phyloP scores from a whole-genome alignment of 2,329 filamentous ascomycete species.

The Scedosporium dehoogii region DNA sequence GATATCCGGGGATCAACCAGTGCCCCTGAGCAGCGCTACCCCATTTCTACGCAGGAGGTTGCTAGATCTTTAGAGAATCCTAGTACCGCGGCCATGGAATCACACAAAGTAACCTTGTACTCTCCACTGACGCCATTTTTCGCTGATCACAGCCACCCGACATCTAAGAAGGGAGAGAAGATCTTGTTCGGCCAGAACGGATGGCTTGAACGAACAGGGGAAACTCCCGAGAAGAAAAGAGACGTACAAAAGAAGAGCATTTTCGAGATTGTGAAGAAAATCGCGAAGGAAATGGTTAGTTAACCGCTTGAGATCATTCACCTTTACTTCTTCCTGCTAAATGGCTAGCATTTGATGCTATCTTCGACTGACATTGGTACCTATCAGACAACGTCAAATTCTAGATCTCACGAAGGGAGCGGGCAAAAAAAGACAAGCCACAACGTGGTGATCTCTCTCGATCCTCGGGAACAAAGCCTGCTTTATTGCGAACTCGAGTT shows the following conservation, averaged over 20 bases:
- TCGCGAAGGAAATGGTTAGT: conserved; percentile 44
- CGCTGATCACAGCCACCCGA: conserved; percentile 25
- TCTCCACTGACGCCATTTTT: conserved; percentile 35
- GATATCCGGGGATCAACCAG: no score
- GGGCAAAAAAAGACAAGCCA: conserved; percentile 17
- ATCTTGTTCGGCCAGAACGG: conserved; percentile 44
- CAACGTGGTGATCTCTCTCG: conserved; percentile 37
- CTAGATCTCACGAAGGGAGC: conserved; percentile 20
- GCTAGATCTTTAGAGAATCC: background rate
- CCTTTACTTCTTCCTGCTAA: background rate
- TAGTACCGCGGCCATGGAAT: background rate
- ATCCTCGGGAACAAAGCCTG: conserved; percentile 46
- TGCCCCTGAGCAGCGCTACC: no score
- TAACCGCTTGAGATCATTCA: background rate
- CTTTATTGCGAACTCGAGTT: conserved; percentile 51
- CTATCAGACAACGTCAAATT: conserved; percentile 14
- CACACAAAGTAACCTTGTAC: conserved; percentile 20
- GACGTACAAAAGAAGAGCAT: conserved; percentile 31
- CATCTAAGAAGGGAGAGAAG: conserved; percentile 34
- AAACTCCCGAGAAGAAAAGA: conserved; percentile 13
- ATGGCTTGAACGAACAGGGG: conserved; percentile 40
- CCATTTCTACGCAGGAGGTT: no score
- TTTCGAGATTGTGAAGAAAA: conserved; percentile 38
- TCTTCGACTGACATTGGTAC: conserved; percentile 9
- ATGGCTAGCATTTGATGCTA: background rate